Evolutionary conservation across 768 basidiomycete species (phyloP).

Genomic region (Termitomyces heimii): DNA sequence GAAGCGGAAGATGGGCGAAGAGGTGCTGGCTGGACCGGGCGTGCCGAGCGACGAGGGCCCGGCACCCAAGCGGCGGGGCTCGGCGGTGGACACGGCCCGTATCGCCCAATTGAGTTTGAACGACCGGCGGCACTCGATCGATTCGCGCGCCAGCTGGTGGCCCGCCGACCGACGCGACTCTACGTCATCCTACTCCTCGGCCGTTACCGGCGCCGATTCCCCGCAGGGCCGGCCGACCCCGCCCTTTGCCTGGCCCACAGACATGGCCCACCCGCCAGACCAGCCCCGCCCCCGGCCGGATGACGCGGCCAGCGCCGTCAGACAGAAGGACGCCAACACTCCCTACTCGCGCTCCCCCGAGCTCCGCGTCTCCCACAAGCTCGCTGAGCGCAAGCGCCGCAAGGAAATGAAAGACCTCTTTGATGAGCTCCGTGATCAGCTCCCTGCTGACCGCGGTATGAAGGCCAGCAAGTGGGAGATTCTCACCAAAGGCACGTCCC

Average conservation of each 20-base stretch:
- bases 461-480: slow-evolving; percentile 99
- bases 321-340: slow-evolving; percentile 51
- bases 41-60: slow-evolving; percentile 64
- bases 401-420: slow-evolving; percentile 99
- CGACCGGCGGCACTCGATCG: slow-evolving; percentile 74
- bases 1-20: slow-evolving; percentile 77
- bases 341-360: slow-evolving; percentile 97
- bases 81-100: slow-evolving; percentile 72
- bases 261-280: slow-evolving; percentile 36
- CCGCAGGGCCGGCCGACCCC: slow-evolving; percentile 61
- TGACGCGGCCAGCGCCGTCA: slow-evolving; percentile 30
- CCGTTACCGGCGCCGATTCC: slow-evolving; percentile 53
- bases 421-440: slow-evolving; percentile 89
- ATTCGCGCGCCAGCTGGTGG: slow-evolving; percentile 49
- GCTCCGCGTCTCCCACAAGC: slow-evolving; percentile 90
- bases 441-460: slow-evolving; percentile 90
- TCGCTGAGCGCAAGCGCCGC: slow-evolving; percentile 93
- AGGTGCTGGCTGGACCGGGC: slow-evolving; percentile 63
- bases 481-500: slow-evolving; percentile 77
- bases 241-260: slow-evolving; percentile 66
- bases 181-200: slow-evolving; percentile 56
- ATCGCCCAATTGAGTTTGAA: slow-evolving; percentile 72
- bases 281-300: slow-evolving; percentile 1
- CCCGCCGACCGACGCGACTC: slow-evolving; percentile 68
- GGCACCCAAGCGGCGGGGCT: slow-evolving; percentile 78